Evolutionary conservation across 495 filamentous ascomycete species (phyloP).

Genomic region (Clohesyomyces aquaticus): DNA sequence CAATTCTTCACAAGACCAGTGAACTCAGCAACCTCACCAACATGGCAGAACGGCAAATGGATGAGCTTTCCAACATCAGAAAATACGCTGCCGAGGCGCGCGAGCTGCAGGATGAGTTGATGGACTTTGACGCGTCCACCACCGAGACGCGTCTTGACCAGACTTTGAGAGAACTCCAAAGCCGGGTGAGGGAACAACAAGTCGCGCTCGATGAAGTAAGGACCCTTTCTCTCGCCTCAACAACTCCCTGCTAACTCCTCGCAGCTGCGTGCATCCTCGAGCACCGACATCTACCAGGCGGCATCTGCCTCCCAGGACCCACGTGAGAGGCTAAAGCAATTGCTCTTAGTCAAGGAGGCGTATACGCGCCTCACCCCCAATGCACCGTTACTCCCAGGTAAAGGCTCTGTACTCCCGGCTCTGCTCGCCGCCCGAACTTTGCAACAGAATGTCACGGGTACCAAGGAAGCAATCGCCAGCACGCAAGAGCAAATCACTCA

Average conservation of each 20-base stretch:
- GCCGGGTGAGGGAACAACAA: constrained; percentile 67
- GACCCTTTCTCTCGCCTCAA: neutral
- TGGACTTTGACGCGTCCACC: constrained; percentile 36
- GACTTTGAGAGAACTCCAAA: constrained; percentile 67
- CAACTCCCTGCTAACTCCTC: neutral
- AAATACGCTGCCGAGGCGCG: constrained; percentile 32
- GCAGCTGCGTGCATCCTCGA: constrained; percentile 19
- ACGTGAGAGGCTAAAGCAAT: constrained; percentile 55
- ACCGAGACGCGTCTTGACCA: constrained; percentile 60
- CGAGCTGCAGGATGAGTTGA: constrained; percentile 28
- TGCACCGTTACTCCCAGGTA: constrained; percentile 65
- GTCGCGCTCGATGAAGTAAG: constrained; percentile 60
- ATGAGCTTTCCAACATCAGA: constrained; percentile 31
- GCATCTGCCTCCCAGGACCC: constrained; percentile 49
- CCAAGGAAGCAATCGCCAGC: constrained; percentile 60
- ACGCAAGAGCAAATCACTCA: constrained; percentile 59
- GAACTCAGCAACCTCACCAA: neutral
- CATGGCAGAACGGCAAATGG: constrained; percentile 19
- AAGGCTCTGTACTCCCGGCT: constrained; percentile 69
- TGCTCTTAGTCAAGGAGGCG: constrained; percentile 62
- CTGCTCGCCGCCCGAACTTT: constrained; percentile 71
- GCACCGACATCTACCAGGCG: neutral
- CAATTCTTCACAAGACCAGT: too few species aligned
- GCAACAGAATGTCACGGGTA: constrained; percentile 64
- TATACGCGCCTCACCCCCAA: constrained; percentile 64